phyloP scores from a whole-genome alignment of 2,329 filamentous ascomycete genomes.

The Fusarium domesticum region DNA sequence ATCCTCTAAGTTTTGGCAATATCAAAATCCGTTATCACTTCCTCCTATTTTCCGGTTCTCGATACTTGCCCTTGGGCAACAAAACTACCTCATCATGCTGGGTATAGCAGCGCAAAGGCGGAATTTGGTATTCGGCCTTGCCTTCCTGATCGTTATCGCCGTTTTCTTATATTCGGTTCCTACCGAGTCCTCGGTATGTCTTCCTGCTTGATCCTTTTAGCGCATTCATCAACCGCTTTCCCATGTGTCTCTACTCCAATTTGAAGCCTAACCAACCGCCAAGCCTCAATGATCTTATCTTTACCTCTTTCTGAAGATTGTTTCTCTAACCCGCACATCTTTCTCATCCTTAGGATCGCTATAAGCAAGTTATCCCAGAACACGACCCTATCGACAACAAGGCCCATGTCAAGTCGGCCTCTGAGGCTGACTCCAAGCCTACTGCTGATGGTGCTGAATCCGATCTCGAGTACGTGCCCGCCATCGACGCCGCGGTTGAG shows the following conservation, averaged over 20 bases:
- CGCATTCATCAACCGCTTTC: too few species aligned
- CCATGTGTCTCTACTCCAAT: too few species aligned
- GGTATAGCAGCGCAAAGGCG: conserved; percentile 3
- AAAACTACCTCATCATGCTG: conserved; percentile 3
- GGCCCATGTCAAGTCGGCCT: neutral
- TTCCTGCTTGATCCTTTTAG: neutral
- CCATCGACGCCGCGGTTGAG: neutral
- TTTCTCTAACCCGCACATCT: neutral
- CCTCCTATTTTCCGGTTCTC: neutral
- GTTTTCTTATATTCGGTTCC: conserved; percentile 4
- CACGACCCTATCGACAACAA: neutral
- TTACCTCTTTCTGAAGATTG: neutral
- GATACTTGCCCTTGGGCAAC: neutral
- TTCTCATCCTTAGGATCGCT: conserved; percentile 2
- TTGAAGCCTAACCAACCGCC: too few species aligned
- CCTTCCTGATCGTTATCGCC: conserved; percentile 1
- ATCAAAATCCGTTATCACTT: neutral
- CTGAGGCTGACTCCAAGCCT: conserved; percentile 1
- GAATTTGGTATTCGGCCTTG: conserved; percentile 5
- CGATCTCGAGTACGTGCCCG: neutral
- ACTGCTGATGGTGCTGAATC: neutral
- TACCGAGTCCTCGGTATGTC: conserved; percentile 3
- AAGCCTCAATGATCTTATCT: neutral
- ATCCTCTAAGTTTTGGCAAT: neutral
- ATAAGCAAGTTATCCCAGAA: conserved; percentile 1